Conservation (phyloP, 2,329 filamentous ascomycete species). For the Sphaerulina musiva region DNA sequence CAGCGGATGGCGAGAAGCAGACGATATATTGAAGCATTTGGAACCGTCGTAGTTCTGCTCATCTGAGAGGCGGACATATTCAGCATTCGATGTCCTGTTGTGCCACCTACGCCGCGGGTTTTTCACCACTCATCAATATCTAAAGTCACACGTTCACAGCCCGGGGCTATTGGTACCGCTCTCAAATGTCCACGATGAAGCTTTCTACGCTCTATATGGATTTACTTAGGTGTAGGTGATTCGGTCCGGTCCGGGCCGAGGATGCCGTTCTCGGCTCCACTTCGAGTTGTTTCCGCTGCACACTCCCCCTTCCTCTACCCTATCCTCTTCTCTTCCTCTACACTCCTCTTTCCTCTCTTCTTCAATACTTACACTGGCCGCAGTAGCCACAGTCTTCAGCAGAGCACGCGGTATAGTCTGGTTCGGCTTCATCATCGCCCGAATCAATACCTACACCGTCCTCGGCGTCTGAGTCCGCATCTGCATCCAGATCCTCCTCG, state of each 20-base stretch:
- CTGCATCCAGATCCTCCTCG: background rate
- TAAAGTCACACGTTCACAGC: too few relatives aligned
- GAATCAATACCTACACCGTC: background rate
- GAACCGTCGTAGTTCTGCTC: too few relatives aligned
- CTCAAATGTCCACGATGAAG: too few relatives aligned
- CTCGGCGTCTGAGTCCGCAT: background rate
- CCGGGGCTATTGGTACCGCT: too few relatives aligned
- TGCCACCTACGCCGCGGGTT: too few relatives aligned
- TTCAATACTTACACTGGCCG: background rate
- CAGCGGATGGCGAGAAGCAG: conserved; percentile 25
- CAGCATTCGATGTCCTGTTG: too few relatives aligned
- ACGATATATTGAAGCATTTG: conserved; percentile 15
- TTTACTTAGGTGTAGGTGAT: too few relatives aligned
- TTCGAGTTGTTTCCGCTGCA: too few relatives aligned
- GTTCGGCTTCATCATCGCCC: background rate
- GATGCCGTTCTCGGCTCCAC: too few relatives aligned
- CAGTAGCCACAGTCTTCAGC: background rate
- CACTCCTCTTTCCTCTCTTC: background rate
- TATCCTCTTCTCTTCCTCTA: background rate
- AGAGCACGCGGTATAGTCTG: background rate
- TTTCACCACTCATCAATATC: too few relatives aligned
- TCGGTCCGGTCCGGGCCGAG: background rate
- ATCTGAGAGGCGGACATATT: too few relatives aligned
- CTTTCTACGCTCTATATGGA: too few relatives aligned
- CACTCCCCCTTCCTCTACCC: background rate